Conservation (phyloP, 257 asterid genomes). For the Ophiorrhiza pumila region DNA sequence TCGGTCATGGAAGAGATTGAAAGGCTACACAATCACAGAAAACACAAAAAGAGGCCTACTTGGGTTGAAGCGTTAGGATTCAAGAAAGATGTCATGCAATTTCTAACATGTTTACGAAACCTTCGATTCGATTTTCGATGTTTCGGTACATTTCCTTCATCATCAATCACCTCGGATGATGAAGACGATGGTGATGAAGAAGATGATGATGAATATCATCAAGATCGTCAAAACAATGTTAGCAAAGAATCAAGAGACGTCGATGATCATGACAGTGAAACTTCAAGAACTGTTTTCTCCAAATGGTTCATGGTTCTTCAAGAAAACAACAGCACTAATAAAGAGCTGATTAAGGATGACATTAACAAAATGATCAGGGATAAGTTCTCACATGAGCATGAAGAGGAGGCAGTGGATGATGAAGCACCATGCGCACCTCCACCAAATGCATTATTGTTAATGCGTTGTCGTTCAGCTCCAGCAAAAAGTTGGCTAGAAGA, state of each 20-base stretch:
- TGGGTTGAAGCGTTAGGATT: conserved; percentile 70
- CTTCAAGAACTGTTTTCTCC: conserved; percentile 54
- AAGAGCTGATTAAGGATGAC: conserved; percentile 6
- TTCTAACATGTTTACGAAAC: conserved; percentile 63
- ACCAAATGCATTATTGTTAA: conserved; percentile 65
- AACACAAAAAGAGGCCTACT: conserved; percentile 37
- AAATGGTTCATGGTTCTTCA: conserved; percentile 87
- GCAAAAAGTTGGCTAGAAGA: conserved; percentile 73
- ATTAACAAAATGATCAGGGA: conserved; percentile 7
- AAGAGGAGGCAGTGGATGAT: conserved; percentile 9
- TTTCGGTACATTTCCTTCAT: conserved; percentile 58
- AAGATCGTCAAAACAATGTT: conserved; percentile 1
- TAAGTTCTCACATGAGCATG: background rate
- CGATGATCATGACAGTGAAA: conserved; percentile 21
- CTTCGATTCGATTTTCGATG: conserved; percentile 74
- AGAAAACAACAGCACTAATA: conserved; percentile 31
- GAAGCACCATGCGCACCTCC: conserved; percentile 41
- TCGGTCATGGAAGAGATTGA: conserved; percentile 96
- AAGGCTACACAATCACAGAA: conserved; percentile 49
- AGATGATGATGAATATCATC: conserved; percentile 17
- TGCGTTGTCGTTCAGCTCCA: conserved; percentile 92
- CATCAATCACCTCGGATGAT: conserved; percentile 55
- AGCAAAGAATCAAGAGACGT: conserved; percentile 16
- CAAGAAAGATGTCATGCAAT: conserved; percentile 79
- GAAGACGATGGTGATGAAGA: conserved; percentile 45